Evolutionary conservation across 768 basidiomycete species (phyloP).

Genomic region (Tephrocybe sp.): DNA sequence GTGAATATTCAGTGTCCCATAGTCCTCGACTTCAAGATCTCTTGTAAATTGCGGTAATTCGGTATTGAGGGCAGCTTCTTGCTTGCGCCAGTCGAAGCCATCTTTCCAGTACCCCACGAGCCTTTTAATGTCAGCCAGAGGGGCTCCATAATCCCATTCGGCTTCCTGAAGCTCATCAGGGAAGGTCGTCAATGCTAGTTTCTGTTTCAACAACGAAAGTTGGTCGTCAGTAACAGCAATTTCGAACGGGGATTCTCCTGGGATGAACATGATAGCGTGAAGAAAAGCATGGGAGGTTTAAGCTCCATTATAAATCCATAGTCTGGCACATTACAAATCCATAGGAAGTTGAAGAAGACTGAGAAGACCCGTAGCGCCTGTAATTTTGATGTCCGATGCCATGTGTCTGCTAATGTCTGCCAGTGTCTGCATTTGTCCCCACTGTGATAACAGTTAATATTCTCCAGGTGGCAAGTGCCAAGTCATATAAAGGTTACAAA

Average conservation of each 20-base stretch:
- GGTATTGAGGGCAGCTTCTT: conserved; percentile 50
- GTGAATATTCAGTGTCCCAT: conserved; percentile 45
- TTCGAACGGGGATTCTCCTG: conserved; percentile 34
- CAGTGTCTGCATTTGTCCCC: too few relatives aligned
- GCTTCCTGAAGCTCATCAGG: conserved; percentile 57
- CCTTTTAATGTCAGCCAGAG: conserved; percentile 45
- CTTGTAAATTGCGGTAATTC: conserved; percentile 55
- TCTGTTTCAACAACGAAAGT: conserved; percentile 37
- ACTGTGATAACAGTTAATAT: too few relatives aligned
- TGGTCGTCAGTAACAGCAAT: conserved; percentile 43
- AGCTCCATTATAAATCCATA: background rate
- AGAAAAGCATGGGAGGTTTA: background rate
- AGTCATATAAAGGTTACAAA: conserved; percentile 8
- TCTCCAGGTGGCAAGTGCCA: background rate
- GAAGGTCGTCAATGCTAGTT: conserved; percentile 44
- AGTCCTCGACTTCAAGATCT: conserved; percentile 45
- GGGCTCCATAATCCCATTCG: conserved; percentile 46
- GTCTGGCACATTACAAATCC: background rate
- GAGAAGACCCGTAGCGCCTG: background rate
- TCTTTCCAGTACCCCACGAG: conserved; percentile 45
- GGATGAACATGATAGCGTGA: conserved; percentile 5
- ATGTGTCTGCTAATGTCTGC: background rate
- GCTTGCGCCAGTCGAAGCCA: conserved; percentile 54
- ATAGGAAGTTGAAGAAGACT: too few relatives aligned
- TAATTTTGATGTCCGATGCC: background rate